phyloP scores from a whole-genome alignment of 1,139 yeast genomes.

The Candida neerlandica region DNA sequence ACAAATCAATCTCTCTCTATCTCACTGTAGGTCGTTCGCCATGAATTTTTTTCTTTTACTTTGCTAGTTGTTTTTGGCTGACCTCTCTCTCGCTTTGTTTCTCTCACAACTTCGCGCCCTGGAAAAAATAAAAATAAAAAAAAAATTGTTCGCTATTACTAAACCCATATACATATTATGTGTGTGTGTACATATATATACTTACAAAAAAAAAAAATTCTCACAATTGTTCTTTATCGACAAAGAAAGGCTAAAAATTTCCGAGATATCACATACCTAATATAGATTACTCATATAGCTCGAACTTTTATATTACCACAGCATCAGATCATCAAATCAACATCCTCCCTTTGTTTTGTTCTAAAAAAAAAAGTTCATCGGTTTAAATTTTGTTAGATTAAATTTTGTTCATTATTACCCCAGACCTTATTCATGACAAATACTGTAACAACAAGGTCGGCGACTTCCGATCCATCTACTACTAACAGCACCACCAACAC shows the following conservation, averaged over 20 bases:
- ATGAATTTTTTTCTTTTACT: not conserved
- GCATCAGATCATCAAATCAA: no score
- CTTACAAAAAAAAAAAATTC: slow-evolving; percentile 1
- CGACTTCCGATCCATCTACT: not conserved
- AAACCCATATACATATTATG: no score
- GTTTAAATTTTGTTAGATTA: no score
- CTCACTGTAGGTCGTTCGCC: not conserved
- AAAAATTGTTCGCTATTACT: no score
- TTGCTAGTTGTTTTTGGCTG: no score
- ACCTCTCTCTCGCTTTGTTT: not conserved
- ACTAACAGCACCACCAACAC: not conserved
- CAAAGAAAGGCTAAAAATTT: not conserved
- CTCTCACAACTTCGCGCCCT: not conserved
- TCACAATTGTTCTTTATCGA: not conserved
- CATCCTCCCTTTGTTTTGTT: no score
- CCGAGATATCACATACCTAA: no score
- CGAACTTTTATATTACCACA: no score
- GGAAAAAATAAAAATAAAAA: no score
- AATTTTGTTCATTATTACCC: slow-evolving; percentile 5
- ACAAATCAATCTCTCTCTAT: not conserved
- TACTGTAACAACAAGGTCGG: not conserved
- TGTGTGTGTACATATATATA: no score
- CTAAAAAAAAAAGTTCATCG: no score
- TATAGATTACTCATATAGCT: no score
- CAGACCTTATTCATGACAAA: slow-evolving; percentile 1